Percentiles rank a stretch among this genome's conserved stretches.
phyloP scores from a whole-genome alignment of 768 basidiomycete genomes.

The Kwoniella shandongensis region DNA sequence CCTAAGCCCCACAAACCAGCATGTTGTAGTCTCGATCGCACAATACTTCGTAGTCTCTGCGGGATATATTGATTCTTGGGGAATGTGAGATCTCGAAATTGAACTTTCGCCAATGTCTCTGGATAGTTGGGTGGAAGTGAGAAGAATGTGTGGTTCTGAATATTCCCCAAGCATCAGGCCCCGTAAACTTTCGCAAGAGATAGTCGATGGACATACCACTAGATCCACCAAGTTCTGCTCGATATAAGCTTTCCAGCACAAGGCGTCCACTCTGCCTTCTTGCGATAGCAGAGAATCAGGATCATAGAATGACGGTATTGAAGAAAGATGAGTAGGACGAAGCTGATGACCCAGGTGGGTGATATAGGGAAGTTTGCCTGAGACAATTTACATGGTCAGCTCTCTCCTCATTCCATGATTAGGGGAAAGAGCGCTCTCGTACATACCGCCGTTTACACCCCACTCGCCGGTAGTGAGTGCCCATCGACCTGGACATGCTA shows the following conservation, averaged over 20 bases:
- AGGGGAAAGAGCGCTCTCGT: background rate
- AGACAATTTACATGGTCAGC: background rate
- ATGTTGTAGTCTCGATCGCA: conserved; percentile 34
- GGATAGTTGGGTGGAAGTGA: conserved; percentile 41
- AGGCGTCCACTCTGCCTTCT: conserved; percentile 25
- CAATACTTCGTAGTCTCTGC: conserved; percentile 32
- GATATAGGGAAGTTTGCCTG: conserved; percentile 40
- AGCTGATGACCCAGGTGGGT: conserved; percentile 32
- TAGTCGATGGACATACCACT: conserved; percentile 23
- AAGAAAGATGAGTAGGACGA: conserved; percentile 19
- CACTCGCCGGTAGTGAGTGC: conserved; percentile 23
- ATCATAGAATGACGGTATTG: conserved; percentile 27
- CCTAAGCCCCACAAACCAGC: conserved; percentile 46
- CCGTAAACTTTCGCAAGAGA: background rate
- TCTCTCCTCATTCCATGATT: background rate
- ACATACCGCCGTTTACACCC: conserved; percentile 26
- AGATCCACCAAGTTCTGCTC: conserved; percentile 40
- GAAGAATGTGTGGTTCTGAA: conserved; percentile 42
- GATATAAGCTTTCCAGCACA: conserved; percentile 40
- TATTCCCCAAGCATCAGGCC: background rate
- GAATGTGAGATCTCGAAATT: conserved; percentile 15
- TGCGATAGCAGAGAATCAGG: conserved; percentile 23
- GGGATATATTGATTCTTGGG: conserved; percentile 37
- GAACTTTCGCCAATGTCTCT: conserved; percentile 21
- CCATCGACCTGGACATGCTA: conserved; percentile 32